Base-by-base conservation (phyloP, 305 asterid genomes). In the Fraxinus floribunda region DNA sequence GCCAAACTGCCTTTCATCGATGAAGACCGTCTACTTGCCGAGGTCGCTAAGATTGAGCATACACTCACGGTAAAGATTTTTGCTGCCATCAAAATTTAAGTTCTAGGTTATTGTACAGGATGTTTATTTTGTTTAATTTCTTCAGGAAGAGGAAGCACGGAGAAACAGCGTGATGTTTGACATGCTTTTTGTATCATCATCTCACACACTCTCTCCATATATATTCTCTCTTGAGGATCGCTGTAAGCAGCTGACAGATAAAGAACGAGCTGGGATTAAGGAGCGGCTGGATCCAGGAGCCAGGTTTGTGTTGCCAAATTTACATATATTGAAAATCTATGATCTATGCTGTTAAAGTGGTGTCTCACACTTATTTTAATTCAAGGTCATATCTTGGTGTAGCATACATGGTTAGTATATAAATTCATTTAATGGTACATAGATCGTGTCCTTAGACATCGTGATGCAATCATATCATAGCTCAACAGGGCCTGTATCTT, bases 1-100 rank as follows among this genome's bases (percentile, higher is more conserved):
- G 99, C 98, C 57, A 94, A 94, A 83, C 86, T 96, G 88, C 99
- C 99, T 71, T 96, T 96, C 89, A 96, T 96, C 87, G 98, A 94
- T 83, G 97, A 96, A 89, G 84, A 72, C 34, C 95, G 98, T 82
- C 95, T 96, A 81, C 98, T 96, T 72, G 85, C 89, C 3, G 99
- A 94, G 86, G 98, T 96, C 77, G 92, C 90, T 62, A 96, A 94
- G 85, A 38, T 96, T 83, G 99, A 96, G 87, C 93, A 93, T 82
- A 93, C 98, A 22, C 94, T 96, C 52, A 92, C 97, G 93, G 99
- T 95, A 90, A 62, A 60, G 44, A 71, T 68, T 22, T 80, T 46
- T 36, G n/a, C 34, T 77, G 9, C 36, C 39, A 64, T 79, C 29
- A 66, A 34, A 71, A 64, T 38, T 38, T 79, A 26, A 5, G 68